Evolutionary conservation across 305 asterid species (phyloP).

Genomic region (Fraxinus paxiana): DNA sequence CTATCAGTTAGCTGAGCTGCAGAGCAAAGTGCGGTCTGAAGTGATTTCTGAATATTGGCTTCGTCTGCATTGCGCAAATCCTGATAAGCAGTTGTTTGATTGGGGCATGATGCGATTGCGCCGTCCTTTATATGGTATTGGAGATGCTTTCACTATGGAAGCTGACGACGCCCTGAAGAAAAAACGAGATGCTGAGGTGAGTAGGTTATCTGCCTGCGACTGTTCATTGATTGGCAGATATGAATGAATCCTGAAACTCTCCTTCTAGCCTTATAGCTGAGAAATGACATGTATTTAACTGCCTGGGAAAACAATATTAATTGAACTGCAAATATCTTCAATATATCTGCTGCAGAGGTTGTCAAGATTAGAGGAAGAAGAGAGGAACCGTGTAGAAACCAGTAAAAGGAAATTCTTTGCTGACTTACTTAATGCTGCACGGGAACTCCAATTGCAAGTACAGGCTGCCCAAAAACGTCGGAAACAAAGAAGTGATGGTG

Average conservation of each 20-base stretch:
- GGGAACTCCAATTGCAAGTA: conserved; percentile 87
- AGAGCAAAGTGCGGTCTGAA: conserved; percentile 77
- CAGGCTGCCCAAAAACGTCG: conserved; percentile 91
- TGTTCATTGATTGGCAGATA: neutral
- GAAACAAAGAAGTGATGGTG: conserved; percentile 91
- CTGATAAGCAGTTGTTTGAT: conserved; percentile 90
- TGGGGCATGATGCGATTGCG: conserved; percentile 95
- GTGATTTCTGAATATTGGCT: conserved; percentile 95
- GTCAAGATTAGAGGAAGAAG: conserved; percentile 92
- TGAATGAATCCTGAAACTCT: conserved; percentile 8
- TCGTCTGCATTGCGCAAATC: conserved; percentile 73
- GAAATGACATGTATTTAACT: neutral
- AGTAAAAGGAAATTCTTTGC: conserved; percentile 81
- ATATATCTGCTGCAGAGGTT: conserved; percentile 56
- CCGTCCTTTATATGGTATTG: conserved; percentile 85
- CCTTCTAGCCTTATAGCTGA: neutral
- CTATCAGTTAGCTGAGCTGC: conserved; percentile 76
- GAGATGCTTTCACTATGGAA: conserved; percentile 86
- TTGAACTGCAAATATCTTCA: conserved; percentile 13
- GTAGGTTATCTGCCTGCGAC: conserved; percentile 16
- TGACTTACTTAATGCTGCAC: conserved; percentile 83
- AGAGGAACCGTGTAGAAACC: conserved; percentile 74
- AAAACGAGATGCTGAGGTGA: conserved; percentile 93
- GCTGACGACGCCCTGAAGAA: conserved; percentile 84
- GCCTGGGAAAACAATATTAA: conserved; percentile 1